A percentile compares a stretch with the other conserved stretches of the same genome.
These are phyloP conservation scores for Didymellaceae sp. DNA, from an alignment of 2,329 filamentous ascomycete species.

Conservation along the genomic window DNA sequence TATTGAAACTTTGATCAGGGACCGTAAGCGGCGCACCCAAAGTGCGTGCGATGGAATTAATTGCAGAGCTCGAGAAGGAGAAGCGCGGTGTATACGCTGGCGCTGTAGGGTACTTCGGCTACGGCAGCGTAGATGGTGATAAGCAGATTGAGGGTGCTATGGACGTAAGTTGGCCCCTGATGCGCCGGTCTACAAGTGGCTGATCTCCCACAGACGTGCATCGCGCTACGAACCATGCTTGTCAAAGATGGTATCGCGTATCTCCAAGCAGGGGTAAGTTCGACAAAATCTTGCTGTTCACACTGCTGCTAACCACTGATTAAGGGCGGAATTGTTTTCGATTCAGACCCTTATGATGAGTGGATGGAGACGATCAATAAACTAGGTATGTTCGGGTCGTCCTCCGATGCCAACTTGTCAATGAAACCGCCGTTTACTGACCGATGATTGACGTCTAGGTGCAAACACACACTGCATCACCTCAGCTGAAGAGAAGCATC, in stretches of 20 bases:
- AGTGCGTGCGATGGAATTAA: slow-evolving; percentile 95
- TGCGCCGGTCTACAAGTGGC: slow-evolving; percentile 22
- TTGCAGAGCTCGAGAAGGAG: slow-evolving; percentile 90
- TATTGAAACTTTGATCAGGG: slow-evolving; percentile 29
- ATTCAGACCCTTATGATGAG: slow-evolving; percentile 88
- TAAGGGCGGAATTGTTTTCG: slow-evolving; percentile 54
- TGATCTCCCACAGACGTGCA: slow-evolving; percentile 58
- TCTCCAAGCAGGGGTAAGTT: slow-evolving; percentile 81
- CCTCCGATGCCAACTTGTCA: neutral
- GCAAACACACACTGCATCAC: slow-evolving; percentile 90
- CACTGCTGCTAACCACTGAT: slow-evolving; percentile 29
- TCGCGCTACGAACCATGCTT: slow-evolving; percentile 88
- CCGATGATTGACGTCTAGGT: slow-evolving; percentile 31
- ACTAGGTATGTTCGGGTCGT: slow-evolving; percentile 60
- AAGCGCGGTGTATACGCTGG: slow-evolving; percentile 96
- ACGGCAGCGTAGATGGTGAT: slow-evolving; percentile 71
- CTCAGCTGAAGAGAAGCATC: slow-evolving; percentile 75
- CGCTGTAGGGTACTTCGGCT: slow-evolving; percentile 96
- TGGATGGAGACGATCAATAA: slow-evolving; percentile 99
- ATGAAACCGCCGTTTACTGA: slow-evolving; percentile 24
- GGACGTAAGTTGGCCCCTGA: slow-evolving; percentile 61
- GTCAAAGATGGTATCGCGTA: slow-evolving; percentile 91
- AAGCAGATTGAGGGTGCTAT: slow-evolving; percentile 78
- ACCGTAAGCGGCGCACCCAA: slow-evolving; percentile 96
- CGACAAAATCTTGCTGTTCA: slow-evolving; percentile 26